Conservation (phyloP, 2,329 filamentous ascomycete species). For the Parascedosporium putredinis region DNA sequence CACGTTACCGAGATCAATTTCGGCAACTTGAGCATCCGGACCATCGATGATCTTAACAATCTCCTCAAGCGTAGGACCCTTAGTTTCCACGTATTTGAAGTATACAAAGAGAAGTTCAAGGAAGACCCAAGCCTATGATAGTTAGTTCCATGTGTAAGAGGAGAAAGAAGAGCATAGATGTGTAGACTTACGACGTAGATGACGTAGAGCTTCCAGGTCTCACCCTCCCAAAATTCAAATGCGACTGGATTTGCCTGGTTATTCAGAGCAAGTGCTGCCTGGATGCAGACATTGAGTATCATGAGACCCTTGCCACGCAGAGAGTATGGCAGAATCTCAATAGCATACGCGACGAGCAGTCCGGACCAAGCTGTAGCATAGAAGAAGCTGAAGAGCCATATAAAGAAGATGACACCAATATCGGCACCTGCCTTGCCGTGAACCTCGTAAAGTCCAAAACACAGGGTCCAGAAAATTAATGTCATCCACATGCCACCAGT, state of each 20-base stretch:
- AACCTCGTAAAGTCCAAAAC: conserved; percentile 41
- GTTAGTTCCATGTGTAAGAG: conserved; percentile 49
- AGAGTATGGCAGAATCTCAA: conserved; percentile 49
- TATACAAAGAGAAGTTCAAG: conserved; percentile 51
- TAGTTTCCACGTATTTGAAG: conserved; percentile 61
- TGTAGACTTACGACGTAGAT: too few species aligned
- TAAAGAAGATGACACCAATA: conserved; percentile 44
- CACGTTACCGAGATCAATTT: conserved; percentile 44
- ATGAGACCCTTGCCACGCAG: conserved; percentile 50
- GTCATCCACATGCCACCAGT: conserved; percentile 36
- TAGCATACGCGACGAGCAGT: conserved; percentile 45
- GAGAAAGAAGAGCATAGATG: too few species aligned
- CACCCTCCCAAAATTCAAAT: too few species aligned
- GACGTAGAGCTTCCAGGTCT: too few species aligned
- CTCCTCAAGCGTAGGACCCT: conserved; percentile 60
- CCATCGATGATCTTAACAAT: conserved; percentile 63
- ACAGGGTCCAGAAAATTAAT: conserved; percentile 40
- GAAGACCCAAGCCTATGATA: conserved; percentile 55
- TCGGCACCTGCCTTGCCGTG: conserved; percentile 31
- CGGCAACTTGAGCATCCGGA: conserved; percentile 43
- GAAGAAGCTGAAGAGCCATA: conserved; percentile 49
- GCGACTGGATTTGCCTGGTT: conserved; percentile 57
- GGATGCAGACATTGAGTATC: conserved; percentile 55
- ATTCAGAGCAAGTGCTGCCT: conserved; percentile 50
- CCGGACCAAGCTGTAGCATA: conserved; percentile 52